Evolutionary conservation across 176 grass and related monocot genomes (phyloP), one percentile per base, ranked within the genome.

Genomic region (Eleusine indica): DNA sequence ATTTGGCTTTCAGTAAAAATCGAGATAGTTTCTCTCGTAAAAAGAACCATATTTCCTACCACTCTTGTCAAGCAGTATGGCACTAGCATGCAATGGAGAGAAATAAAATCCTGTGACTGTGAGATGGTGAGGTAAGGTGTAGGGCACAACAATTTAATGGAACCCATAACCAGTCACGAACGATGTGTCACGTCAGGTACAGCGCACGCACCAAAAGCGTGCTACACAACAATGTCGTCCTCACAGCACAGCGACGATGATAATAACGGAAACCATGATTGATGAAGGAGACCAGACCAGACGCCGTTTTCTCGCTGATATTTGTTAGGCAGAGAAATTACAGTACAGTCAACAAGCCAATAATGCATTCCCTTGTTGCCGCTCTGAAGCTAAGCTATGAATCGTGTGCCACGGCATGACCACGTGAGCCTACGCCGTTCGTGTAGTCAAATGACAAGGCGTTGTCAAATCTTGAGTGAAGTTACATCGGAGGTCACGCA

Each of bases 241-340:
- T 81, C 78, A 69, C 13, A 25, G 18, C 28, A 29, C 53, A 19
- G 32, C 70, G 74, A 60, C 16, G 15, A 66, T 69, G 70, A 73
- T 30, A 43, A 80, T 74, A 88, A 58, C 28, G 14, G 68, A 48
- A 21, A n/a, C 70, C 12, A 89, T 75, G 64, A 79, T 75, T 80
- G 35, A 16, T 22, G 32, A 44, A 16, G n/a, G n/a, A 58, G n/a
- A 54, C 70, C 4, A 22, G 3, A 14, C 68, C 68, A 81, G 47
- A 53, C 25, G 46, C 57, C 68, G 74, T 56, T 83, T 66, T 19
- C 38, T 14, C 21, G 30, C 19, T 68, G 66, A 81, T 81, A 43
- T 29, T 62, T 62, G 74, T 81, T 7, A 51, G 35, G 48, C 77
- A 46, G 21, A 56, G 42, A 21, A 7, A 46, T 60, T 42, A 66